Percentiles rank a stretch among this genome's conserved stretches.
phyloP scores from a whole-genome alignment of 2,329 filamentous ascomycete genomes.

The Colletotrichum costaricense region DNA sequence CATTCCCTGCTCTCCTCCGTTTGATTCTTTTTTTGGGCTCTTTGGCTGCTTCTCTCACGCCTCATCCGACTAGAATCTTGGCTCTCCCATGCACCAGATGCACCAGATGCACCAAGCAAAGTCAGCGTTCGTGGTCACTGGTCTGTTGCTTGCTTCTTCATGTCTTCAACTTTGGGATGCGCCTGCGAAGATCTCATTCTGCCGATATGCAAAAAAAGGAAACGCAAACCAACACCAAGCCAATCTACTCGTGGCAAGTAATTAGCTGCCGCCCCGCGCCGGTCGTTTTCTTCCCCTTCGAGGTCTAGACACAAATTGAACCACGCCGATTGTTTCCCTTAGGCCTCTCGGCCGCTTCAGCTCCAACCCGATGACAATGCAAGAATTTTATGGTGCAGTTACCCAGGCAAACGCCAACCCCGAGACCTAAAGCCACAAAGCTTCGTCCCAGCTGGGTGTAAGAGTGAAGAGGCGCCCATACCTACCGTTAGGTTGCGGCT shows the following conservation, averaged over 20 bases:
- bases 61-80: background rate
- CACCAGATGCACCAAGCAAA: too few relatives aligned
- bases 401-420: background rate
- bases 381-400: background rate
- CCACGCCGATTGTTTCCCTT: background rate
- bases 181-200: conserved; percentile 8
- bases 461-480: background rate
- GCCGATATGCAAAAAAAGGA: conserved; percentile 17
- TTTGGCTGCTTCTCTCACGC: background rate
- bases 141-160: conserved; percentile 23
- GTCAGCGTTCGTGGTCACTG: background rate
- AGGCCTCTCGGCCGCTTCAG: background rate
- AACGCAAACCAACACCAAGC: background rate
- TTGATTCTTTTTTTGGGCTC: conserved; percentile 16
- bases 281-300: background rate
- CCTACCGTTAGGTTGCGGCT: background rate
- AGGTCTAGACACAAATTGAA: conserved; percentile 6
- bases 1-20: conserved; percentile 3
- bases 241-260: conserved; percentile 25
- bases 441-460: background rate
- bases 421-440: background rate
- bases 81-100: background rate
- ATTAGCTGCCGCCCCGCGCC: background rate
- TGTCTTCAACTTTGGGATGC: conserved; percentile 8
- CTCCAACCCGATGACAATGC: background rate